Conservation (phyloP, 495 filamentous ascomycete genomes). For the Venustampulla echinocandica region DNA sequence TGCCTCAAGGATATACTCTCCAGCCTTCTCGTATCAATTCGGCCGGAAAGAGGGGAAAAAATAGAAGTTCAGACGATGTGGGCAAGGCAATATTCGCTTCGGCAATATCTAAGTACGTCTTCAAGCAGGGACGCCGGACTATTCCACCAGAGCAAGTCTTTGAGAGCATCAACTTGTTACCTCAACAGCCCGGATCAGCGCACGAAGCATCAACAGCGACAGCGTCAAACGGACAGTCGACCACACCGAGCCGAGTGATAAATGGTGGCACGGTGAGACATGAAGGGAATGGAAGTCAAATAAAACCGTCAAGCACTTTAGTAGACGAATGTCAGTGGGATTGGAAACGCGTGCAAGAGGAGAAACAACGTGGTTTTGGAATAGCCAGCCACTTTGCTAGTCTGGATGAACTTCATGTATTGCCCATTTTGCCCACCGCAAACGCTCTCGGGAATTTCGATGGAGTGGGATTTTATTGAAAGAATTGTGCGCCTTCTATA, state of each 20-base stretch:
- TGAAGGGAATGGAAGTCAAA: no score
- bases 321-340: background rate
- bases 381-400: background rate
- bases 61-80: constrained; percentile 37
- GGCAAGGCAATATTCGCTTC: constrained; percentile 57
- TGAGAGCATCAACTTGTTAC: background rate
- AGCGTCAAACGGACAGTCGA: background rate
- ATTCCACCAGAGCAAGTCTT: constrained; percentile 46
- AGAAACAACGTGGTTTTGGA: background rate
- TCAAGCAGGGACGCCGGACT: constrained; percentile 82
- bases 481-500: no score
- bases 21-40: constrained; percentile 31
- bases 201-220: background rate
- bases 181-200: background rate
- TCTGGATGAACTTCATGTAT: background rate
- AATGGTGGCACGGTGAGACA: no score
- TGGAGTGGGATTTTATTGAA: background rate
- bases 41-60: constrained; percentile 16
- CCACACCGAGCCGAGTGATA: background rate
- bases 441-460: background rate
- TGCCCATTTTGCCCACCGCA: background rate
- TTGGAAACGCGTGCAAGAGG: background rate
- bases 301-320: no score
- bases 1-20: constrained; percentile 37
- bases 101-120: constrained; percentile 77